A percentile compares a stretch with the other conserved stretches of the same genome.
These are phyloP conservation scores for Cryptosporidium andersoni DNA, from an alignment of 169 alveolate genomes.

Conservation along the genomic window DNA sequence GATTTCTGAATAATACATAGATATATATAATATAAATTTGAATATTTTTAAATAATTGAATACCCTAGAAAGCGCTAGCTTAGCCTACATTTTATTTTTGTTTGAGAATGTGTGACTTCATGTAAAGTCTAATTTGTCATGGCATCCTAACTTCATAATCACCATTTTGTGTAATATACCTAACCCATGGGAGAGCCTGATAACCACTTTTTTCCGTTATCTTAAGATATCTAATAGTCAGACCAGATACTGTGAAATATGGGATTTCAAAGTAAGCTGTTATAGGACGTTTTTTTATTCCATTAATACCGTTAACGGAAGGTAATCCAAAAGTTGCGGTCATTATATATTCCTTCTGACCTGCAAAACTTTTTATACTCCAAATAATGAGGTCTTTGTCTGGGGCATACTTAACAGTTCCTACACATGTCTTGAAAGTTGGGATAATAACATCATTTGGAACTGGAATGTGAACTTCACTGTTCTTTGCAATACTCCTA, in stretches of 20 bases:
- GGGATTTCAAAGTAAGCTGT: slow-evolving; percentile 98
- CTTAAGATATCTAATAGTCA: slow-evolving; percentile 96
- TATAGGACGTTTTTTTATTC: slow-evolving; percentile 88
- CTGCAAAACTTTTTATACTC: slow-evolving; percentile 97
- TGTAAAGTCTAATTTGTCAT: slow-evolving; percentile 35
- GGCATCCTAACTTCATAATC: slow-evolving; percentile 98
- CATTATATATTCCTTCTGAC: slow-evolving; percentile 97
- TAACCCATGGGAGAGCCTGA: slow-evolving; percentile 99
- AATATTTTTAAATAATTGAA: too few species aligned
- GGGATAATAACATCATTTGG: slow-evolving; percentile 92
- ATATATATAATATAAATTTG: too few species aligned
- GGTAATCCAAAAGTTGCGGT: slow-evolving; percentile 97
- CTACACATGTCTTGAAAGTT: slow-evolving; percentile 93
- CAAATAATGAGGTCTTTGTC: slow-evolving; percentile 94
- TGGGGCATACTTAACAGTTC: slow-evolving; percentile 95
- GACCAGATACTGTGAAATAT: slow-evolving; percentile 99
- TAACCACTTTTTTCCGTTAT: slow-evolving; percentile 97
- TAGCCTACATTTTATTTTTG: too few species aligned
- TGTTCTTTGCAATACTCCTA: slow-evolving; percentile 96
- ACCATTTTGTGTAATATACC: slow-evolving; percentile 99
- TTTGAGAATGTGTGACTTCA: too few species aligned
- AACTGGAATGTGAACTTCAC: slow-evolving; percentile 97
- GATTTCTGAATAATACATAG: too few species aligned
- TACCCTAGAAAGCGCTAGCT: too few species aligned
- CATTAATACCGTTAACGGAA: slow-evolving; percentile 79